Base-by-base conservation (phyloP, 768 basidiomycete genomes). In the Lactarius sanguifluus region DNA sequence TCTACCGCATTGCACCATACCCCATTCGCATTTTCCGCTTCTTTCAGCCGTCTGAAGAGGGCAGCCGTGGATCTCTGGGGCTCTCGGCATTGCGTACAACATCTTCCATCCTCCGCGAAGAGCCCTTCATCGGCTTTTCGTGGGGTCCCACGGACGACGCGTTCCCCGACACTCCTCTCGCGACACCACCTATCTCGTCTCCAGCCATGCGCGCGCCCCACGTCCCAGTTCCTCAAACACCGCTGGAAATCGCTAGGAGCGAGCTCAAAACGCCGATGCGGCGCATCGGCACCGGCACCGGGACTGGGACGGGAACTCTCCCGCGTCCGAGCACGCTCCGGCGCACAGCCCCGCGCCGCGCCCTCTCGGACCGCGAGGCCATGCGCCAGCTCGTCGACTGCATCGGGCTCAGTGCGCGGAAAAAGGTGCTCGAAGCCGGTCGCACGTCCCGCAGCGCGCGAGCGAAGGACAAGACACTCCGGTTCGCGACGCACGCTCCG, bases 381-480 rank as follows among this genome's bases (percentile, higher is more conserved):
- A 90, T 95, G 89, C 88, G 87, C 73, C 90, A 92, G 75, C 86
- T 95, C 50, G 90, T 91, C 8, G 87, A 90, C 71, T 92, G 91
- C 71, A 86, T 95, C 4, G 89, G 91, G 2, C 86, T 91, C 85
- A 93, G 91, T 65, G 93, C 92, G 23, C 81, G 90, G 50, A 94
- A 94, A 76, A 90, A 88, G 71, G 91, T 95, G 23, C 76, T 94
- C 36, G 92, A 90, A 66, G 92, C 90, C 67, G 92, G 92, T 13
- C 81, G 88, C 57, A 94, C 93, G 69, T 92, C 91, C 5, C 81
- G 82, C 32, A 74, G 86, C 7, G 74, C 40, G 5, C 40, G 40
- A 5, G 70, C 67, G 61, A 60, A 69, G 70, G 69, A 43, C 73
- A 66, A 69, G 52, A 43, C 67, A 3, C 50, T 68, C 20, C 65